Conservation (phyloP, 768 basidiomycete genomes). For the Polyporus arcularius region DNA sequence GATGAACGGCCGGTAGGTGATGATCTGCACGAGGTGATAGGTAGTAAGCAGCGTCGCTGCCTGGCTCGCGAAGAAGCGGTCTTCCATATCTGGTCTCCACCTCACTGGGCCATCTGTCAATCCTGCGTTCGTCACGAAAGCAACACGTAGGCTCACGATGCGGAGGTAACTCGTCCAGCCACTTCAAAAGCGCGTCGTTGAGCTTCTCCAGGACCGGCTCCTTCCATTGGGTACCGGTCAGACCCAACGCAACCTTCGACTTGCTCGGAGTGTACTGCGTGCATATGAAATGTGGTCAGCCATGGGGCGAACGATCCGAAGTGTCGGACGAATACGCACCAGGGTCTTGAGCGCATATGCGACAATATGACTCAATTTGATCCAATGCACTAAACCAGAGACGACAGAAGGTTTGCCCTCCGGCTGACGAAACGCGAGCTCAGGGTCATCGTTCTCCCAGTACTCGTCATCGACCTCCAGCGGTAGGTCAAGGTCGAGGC, state of each 20-base stretch:
- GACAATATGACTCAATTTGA: conserved; percentile 49
- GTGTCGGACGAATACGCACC: conserved; percentile 29
- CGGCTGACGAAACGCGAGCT: conserved; percentile 49
- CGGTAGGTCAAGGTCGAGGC: conserved; percentile 60
- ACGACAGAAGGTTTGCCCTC: conserved; percentile 40
- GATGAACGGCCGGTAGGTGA: conserved; percentile 79
- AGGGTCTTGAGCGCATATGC: conserved; percentile 47
- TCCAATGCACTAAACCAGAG: conserved; percentile 41
- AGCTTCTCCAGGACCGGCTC: conserved; percentile 43
- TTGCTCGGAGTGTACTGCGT: conserved; percentile 68
- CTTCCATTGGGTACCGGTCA: conserved; percentile 27
- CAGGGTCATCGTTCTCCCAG: conserved; percentile 45
- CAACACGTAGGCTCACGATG: conserved; percentile 25
- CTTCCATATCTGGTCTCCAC: conserved; percentile 45
- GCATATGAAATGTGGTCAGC: neutral
- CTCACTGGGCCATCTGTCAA: conserved; percentile 28
- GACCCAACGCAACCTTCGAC: conserved; percentile 27
- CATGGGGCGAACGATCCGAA: neutral
- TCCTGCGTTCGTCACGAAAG: neutral
- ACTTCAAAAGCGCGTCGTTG: conserved; percentile 45
- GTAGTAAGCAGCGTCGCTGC: conserved; percentile 43
- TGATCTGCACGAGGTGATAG: conserved; percentile 67
- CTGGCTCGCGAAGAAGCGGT: conserved; percentile 42
- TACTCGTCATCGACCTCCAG: conserved; percentile 59
- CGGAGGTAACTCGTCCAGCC: conserved; percentile 31